A percentile compares a stretch with the other conserved stretches of the same genome.
Conservation (phyloP, 202 grass and related monocot genomes). For the Bolboschoenoplectus hybrid region DNA sequence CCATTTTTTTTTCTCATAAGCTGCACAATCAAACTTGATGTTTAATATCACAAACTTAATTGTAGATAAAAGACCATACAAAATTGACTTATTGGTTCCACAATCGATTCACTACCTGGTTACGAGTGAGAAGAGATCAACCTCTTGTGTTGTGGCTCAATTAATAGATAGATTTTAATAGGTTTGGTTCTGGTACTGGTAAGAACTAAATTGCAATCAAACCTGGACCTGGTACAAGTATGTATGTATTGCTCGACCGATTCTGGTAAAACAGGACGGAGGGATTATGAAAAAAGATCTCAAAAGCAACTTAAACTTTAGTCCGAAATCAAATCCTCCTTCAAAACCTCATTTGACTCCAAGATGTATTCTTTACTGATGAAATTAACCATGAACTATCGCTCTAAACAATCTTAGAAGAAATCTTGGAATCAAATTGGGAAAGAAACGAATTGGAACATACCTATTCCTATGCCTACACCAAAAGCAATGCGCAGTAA, state of each 20-base stretch:
- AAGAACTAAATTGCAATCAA: neutral
- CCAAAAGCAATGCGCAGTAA: slow-evolving; percentile 13
- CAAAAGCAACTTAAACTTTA: slow-evolving; percentile 18
- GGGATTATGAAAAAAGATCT: neutral
- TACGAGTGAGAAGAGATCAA: neutral
- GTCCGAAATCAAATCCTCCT: neutral
- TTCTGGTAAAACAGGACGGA: neutral
- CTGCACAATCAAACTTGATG: slow-evolving; percentile 8
- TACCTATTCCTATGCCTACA: neutral
- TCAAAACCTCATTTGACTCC: neutral
- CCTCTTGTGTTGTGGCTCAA: neutral
- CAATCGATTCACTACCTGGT: neutral
- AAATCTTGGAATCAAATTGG: neutral
- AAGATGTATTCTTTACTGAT: neutral
- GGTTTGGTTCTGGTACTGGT: neutral
- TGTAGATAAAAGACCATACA: neutral
- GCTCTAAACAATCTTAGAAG: neutral
- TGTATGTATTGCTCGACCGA: neutral
- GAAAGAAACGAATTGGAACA: slow-evolving; percentile 8
- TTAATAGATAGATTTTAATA: neutral
- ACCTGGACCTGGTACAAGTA: neutral
- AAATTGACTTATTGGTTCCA: neutral
- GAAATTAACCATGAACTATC: neutral
- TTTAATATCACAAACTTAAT: neutral
- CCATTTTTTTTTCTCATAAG: slow-evolving; percentile 47